These are phyloP conservation scores for Candida succiphila DNA, from an alignment of 805 yeast species.

Conservation along the genomic window DNA sequence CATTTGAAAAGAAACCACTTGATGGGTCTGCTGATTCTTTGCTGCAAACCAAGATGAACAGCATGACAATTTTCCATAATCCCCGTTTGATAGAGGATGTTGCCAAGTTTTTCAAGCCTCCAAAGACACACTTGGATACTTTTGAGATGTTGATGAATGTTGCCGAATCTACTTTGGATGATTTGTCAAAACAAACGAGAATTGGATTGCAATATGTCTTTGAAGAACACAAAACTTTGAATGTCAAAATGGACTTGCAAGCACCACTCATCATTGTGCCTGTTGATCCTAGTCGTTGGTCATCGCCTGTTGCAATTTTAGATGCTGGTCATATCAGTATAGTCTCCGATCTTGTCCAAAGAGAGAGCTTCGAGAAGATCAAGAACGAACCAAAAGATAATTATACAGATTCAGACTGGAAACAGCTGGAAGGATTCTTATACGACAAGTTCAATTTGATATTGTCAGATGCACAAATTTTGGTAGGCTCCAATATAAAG, in stretches of 20 bases:
- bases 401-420: constrained; percentile 65
- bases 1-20: constrained; percentile 80
- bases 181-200: constrained; percentile 79
- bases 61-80: constrained; percentile 87
- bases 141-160: constrained; percentile 87
- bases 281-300: constrained; percentile 64
- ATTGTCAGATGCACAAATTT: constrained; percentile 77
- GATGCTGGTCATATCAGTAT: constrained; percentile 96
- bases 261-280: constrained; percentile 91
- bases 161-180: constrained; percentile 92
- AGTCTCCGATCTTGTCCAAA: constrained; percentile 69
- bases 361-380: constrained; percentile 55
- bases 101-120: constrained; percentile 73
- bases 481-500: constrained; percentile 76
- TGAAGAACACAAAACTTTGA: constrained; percentile 87
- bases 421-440: constrained; percentile 65
- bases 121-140: constrained; percentile 76
- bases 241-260: constrained; percentile 79
- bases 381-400: constrained; percentile 46
- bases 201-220: constrained; percentile 88
- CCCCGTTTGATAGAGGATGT: constrained; percentile 74
- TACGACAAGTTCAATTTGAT: constrained; percentile 77
- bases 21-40: constrained; percentile 78
- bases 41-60: constrained; percentile 61
- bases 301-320: constrained; percentile 80